These are phyloP conservation scores for Xylaria sp. DNA, from an alignment of 2,329 filamentous ascomycete species.

Conservation along the genomic window DNA sequence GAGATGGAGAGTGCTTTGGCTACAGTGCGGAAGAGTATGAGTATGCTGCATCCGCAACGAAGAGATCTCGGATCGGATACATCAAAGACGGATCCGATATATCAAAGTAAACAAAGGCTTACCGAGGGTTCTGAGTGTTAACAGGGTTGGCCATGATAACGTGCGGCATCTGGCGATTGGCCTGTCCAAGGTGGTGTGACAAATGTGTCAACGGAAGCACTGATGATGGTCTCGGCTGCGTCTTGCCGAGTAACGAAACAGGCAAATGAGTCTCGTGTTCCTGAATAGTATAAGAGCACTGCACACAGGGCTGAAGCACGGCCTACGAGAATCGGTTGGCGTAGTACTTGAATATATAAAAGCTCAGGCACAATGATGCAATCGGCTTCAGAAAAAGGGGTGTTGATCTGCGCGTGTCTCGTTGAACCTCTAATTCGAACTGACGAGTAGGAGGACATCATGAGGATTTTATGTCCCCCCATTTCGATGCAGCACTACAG, in stretches of 20 bases:
- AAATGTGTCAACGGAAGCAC: background rate
- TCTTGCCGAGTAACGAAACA: background rate
- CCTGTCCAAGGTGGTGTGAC: slow-evolving; percentile 16
- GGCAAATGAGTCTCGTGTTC: slow-evolving; percentile 3
- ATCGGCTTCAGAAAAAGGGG: background rate
- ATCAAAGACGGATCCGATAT: background rate
- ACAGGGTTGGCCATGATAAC: slow-evolving; percentile 21
- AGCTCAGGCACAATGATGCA: slow-evolving; percentile 9
- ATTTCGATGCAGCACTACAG: background rate
- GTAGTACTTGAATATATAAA: slow-evolving; percentile 4
- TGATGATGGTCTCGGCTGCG: background rate
- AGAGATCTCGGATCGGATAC: background rate
- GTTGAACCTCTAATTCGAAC: slow-evolving; percentile 5
- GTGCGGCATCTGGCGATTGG: slow-evolving; percentile 4
- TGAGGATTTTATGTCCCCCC: slow-evolving; percentile 14
- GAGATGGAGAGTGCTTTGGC: slow-evolving; percentile 18
- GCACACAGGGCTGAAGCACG: slow-evolving; percentile 12
- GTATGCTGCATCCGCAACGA: background rate
- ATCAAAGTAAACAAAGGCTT: slow-evolving; percentile 12
- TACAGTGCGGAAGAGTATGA: background rate
- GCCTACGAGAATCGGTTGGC: background rate
- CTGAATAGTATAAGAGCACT: slow-evolving; percentile 5
- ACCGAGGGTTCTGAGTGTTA: slow-evolving; percentile 22
- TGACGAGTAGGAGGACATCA: slow-evolving; percentile 11
- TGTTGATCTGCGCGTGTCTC: slow-evolving; percentile 15